These are phyloP conservation scores for Clavispora phyllophila DNA, from an alignment of 805 yeast species.

Conservation along the genomic window DNA sequence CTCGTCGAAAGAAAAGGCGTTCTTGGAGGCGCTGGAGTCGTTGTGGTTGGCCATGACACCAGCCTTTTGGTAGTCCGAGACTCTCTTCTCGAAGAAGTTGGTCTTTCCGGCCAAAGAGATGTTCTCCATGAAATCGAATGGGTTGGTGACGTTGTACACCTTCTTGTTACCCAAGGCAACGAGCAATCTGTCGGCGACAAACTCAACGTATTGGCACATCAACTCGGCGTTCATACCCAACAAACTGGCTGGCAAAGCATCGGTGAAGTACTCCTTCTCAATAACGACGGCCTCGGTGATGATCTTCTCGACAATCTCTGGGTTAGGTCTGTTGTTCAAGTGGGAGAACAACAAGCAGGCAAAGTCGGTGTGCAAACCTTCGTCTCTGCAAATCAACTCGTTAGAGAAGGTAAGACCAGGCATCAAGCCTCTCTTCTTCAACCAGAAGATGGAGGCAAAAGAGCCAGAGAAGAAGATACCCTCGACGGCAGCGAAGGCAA, in stretches of 20 bases:
- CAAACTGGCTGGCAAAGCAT: slow-evolving; percentile 88
- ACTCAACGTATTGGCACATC: slow-evolving; percentile 98
- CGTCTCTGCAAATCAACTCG: slow-evolving; percentile 96
- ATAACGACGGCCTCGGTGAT: slow-evolving; percentile 93
- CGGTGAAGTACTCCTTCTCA: slow-evolving; percentile 63
- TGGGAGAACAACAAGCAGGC: slow-evolving; percentile 95
- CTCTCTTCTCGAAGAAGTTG: slow-evolving; percentile 98
- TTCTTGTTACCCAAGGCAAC: slow-evolving; percentile 89
- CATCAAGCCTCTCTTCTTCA: slow-evolving; percentile 98
- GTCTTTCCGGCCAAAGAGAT: slow-evolving; percentile 98
- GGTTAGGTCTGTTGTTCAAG: slow-evolving; percentile 81
- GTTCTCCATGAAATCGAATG: slow-evolving; percentile 98
- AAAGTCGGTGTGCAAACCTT: slow-evolving; percentile 97
- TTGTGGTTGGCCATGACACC: slow-evolving; percentile 88
- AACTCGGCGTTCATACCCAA: slow-evolving; percentile 91
- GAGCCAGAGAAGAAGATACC: slow-evolving; percentile 99
- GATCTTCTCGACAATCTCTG: slow-evolving; percentile 72
- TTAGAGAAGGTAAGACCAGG: slow-evolving; percentile 98
- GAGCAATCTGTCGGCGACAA: slow-evolving; percentile 92
- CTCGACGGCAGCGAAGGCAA: slow-evolving; percentile 98
- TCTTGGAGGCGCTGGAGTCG: slow-evolving; percentile 43
- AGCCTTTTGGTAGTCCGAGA: slow-evolving; percentile 97
- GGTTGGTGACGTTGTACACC: slow-evolving; percentile 81
- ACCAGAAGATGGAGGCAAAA: slow-evolving; percentile 97
- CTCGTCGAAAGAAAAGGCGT: slow-evolving; percentile 81